Conservation (phyloP, 257 asterid genomes). For the Apocynum venetum region DNA sequence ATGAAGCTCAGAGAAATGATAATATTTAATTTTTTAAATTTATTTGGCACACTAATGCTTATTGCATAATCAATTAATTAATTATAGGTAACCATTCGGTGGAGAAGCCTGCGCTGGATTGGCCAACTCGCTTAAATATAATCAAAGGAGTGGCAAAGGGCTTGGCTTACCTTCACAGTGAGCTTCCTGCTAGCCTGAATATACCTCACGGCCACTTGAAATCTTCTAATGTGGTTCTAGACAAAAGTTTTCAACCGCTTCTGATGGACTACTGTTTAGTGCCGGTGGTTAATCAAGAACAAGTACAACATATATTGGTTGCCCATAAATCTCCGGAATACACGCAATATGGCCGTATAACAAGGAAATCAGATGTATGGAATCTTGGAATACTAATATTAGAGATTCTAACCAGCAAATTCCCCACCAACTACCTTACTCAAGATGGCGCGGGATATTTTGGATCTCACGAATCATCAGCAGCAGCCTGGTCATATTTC, state of each 20-base stretch:
- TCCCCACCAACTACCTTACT: slow-evolving; percentile 51
- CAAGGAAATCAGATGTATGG: slow-evolving; percentile 85
- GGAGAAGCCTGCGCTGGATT: slow-evolving; percentile 43
- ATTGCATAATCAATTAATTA: background rate
- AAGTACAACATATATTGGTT: slow-evolving; percentile 54
- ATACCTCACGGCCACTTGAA: slow-evolving; percentile 79
- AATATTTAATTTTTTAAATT: background rate
- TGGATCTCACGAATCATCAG: slow-evolving; percentile 26
- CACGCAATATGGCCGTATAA: slow-evolving; percentile 29
- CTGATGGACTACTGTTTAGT: slow-evolving; percentile 77
- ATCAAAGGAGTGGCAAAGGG: slow-evolving; percentile 83
- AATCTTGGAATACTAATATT: slow-evolving; percentile 72
- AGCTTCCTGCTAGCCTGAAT: slow-evolving; percentile 53
- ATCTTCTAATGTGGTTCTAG: slow-evolving; percentile 73
- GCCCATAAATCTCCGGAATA: slow-evolving; percentile 86
- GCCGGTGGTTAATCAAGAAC: slow-evolving; percentile 66
- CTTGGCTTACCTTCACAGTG: slow-evolving; percentile 52
- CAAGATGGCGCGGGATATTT: slow-evolving; percentile 36
- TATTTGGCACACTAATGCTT: background rate
- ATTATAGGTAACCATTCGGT: slow-evolving; percentile 49
- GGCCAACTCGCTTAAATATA: slow-evolving; percentile 65
- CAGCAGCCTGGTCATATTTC: slow-evolving; percentile 49
- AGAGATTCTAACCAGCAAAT: slow-evolving; percentile 67
- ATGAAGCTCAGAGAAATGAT: too few species aligned
- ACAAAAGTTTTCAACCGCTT: slow-evolving; percentile 47